Evolutionary conservation across 345 rosid genomes (phyloP).

Genomic region (Euphorbia lathyris): DNA sequence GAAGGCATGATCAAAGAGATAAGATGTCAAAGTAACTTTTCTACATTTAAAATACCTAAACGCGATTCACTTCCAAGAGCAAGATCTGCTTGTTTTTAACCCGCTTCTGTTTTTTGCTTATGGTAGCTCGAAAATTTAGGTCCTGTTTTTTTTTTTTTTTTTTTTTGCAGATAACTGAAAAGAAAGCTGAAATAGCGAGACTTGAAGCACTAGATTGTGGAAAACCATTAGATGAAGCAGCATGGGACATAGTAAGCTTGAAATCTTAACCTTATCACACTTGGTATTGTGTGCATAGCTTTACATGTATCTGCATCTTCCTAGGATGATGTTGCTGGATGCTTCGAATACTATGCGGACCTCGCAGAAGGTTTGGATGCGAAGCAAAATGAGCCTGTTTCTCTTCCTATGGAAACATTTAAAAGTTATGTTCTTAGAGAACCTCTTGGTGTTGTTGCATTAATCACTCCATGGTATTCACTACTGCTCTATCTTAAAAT

Average conservation of each 20-base stretch:
- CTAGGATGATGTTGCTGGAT: conserved; percentile 97
- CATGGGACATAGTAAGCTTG: conserved; percentile 79
- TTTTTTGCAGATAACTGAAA: conserved; percentile 65
- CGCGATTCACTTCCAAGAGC: background rate
- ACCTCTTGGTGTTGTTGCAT: conserved; percentile 91
- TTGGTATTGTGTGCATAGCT: conserved; percentile 11
- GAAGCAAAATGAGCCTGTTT: conserved; percentile 77
- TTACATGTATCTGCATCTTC: conserved; percentile 28
- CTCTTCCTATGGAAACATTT: conserved; percentile 80
- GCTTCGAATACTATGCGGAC: conserved; percentile 93
- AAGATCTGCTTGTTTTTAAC: no score
- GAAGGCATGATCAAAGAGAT: conserved; percentile 4
- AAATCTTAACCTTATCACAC: background rate
- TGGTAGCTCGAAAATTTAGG: no score
- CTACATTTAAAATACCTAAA: background rate
- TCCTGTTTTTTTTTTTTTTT: background rate
- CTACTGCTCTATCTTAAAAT: conserved; percentile 1
- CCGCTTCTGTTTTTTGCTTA: no score
- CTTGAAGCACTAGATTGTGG: conserved; percentile 90
- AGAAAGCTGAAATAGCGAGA: conserved; percentile 67
- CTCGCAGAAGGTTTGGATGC: conserved; percentile 95
- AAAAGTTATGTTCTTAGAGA: conserved; percentile 76
- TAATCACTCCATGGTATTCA: conserved; percentile 91
- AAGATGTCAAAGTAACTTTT: background rate
- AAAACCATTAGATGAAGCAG: conserved; percentile 89